Percentiles rank a stretch among this genome's conserved stretches.
phyloP scores from a whole-genome alignment of 768 basidiomycete species.

The Suillus cothurnatus region DNA sequence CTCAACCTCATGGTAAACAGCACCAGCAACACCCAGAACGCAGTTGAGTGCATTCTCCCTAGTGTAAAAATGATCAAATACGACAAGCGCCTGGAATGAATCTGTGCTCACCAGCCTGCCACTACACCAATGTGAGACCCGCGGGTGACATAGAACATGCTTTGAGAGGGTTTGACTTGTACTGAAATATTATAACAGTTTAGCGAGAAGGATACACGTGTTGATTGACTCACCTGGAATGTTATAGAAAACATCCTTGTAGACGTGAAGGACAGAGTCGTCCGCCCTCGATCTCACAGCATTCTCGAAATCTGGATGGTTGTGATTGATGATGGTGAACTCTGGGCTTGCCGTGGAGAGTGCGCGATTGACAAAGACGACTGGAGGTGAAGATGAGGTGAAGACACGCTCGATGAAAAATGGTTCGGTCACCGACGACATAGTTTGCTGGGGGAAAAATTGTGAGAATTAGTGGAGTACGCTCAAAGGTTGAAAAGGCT shows the following conservation, averaged over 20 bases:
- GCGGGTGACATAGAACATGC: not conserved
- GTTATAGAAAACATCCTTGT: not conserved
- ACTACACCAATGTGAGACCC: not conserved
- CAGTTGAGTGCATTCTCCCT: not conserved
- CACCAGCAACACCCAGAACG: not conserved
- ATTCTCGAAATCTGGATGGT: not conserved
- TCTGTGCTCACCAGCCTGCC: not conserved
- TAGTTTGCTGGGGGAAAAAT: not conserved
- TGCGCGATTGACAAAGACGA: not conserved
- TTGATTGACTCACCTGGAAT: not conserved
- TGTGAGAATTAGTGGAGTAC: not conserved
- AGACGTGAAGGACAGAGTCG: not conserved
- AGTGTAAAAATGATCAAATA: not conserved
- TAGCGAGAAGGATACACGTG: not conserved
- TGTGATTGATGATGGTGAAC: not conserved
- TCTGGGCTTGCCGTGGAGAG: not conserved
- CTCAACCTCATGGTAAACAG: not conserved
- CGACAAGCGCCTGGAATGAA: not conserved
- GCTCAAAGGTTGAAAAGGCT: not conserved
- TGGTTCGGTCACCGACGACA: not conserved
- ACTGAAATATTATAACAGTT: not conserved
- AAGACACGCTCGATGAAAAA: too few species aligned
- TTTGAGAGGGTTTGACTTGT: not conserved
- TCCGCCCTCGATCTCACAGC: not conserved
- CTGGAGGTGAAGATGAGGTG: too few species aligned